Evolutionary conservation across 208 protist species (phyloP).

Genomic region (Endotrypanum monterogeii): DNA sequence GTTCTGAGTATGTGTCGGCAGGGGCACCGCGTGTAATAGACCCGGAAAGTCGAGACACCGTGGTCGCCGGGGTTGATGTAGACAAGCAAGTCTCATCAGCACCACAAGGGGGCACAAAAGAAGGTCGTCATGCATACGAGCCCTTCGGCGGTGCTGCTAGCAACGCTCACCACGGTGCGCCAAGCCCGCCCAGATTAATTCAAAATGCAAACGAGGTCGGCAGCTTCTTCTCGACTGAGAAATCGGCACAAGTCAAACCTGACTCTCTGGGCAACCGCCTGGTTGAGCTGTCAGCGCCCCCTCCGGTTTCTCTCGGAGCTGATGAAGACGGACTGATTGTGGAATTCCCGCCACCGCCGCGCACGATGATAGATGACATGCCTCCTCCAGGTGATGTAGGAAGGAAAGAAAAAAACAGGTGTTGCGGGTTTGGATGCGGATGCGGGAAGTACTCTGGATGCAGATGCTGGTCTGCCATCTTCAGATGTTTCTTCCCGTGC

Average conservation of each 20-base stretch:
- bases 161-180: conserved; percentile 1
- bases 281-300: conserved; percentile 1
- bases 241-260: background rate
- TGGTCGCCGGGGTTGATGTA: conserved; percentile 1
- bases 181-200: conserved; percentile 14
- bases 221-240: background rate
- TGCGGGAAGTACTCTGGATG: conserved; percentile 10
- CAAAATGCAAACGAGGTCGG: background rate
- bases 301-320: conserved; percentile 7
- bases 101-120: background rate
- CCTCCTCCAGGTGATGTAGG: conserved; percentile 35
- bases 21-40: conserved; percentile 3
- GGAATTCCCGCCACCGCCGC: conserved; percentile 68
- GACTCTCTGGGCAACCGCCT: background rate
- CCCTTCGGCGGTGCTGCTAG: conserved; percentile 9
- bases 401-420: conserved; percentile 28
- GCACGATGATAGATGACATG: conserved; percentile 51
- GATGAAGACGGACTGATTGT: conserved; percentile 40
- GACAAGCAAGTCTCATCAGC: background rate
- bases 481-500: conserved; percentile 44
- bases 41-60: background rate
- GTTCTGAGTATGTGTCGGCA: conserved; percentile 47
- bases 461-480: conserved; percentile 25
- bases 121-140: conserved; percentile 13
- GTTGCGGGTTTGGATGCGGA: conserved; percentile 31